A percentile compares a stretch with the other conserved stretches of the same genome.
Conservation (phyloP, 139 green algal genomes). For the Chlamydomonas applanata region DNA sequence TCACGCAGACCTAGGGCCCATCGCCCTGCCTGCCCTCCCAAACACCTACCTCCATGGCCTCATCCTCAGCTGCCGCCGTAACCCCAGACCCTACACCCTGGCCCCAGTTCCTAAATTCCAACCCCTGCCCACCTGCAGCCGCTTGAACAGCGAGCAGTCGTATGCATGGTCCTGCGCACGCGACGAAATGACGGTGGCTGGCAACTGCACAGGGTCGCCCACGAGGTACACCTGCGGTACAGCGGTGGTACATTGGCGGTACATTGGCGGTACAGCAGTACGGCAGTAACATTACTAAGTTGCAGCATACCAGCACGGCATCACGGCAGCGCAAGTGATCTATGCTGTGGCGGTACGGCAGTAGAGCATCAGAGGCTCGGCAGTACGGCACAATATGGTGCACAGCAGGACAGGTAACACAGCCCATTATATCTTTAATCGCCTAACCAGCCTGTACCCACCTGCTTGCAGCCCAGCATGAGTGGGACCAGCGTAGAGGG, state of each 20-base stretch:
- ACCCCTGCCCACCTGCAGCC: conserved; percentile 59
- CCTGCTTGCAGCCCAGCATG: conserved; percentile 56
- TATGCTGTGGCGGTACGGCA: no score
- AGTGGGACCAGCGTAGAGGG: conserved; percentile 69
- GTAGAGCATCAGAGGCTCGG: no score
- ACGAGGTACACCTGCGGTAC: conserved; percentile 60
- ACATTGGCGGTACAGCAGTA: background rate
- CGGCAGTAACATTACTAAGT: background rate
- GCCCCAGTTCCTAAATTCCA: no score
- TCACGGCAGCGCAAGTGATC: no score
- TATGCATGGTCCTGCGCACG: conserved; percentile 59
- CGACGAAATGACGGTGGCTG: conserved; percentile 71
- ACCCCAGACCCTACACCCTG: no score
- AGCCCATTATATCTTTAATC: background rate
- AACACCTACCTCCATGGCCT: no score
- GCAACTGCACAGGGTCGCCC: conserved; percentile 80
- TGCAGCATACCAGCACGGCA: background rate
- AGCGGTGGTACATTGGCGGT: no score
- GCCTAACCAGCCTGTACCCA: background rate
- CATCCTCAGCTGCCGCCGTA: no score
- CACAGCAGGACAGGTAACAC: background rate
- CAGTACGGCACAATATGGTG: background rate
- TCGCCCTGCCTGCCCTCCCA: background rate
- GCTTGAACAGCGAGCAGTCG: conserved; percentile 66
- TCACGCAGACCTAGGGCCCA: background rate